phyloP scores from a whole-genome alignment of 768 basidiomycete genomes.

The Rhizopogon roseolus region DNA sequence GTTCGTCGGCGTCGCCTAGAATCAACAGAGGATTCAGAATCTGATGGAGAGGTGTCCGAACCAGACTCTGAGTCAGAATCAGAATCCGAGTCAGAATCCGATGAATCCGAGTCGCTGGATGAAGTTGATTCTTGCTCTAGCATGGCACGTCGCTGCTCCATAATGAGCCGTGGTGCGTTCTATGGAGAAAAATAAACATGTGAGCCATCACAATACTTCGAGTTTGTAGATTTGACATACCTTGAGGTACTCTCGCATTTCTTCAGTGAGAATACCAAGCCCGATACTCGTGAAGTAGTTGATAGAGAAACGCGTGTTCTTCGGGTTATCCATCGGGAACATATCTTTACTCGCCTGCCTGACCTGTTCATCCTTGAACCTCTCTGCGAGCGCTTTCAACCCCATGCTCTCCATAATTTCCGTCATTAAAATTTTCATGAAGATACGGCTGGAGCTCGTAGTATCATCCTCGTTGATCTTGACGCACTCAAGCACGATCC shows the following conservation, averaged over 20 bases:
- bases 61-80: constrained; percentile 36
- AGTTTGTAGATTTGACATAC: constrained; percentile 35
- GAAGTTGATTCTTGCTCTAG: constrained; percentile 61
- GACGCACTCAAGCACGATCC: constrained; percentile 79
- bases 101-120: constrained; percentile 39
- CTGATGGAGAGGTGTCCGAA: constrained; percentile 34
- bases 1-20: constrained; percentile 25
- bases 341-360: constrained; percentile 68
- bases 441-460: constrained; percentile 93
- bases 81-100: constrained; percentile 29
- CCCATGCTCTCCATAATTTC: constrained; percentile 97
- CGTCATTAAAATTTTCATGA: constrained; percentile 93
- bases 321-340: constrained; percentile 96
- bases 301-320: constrained; percentile 94
- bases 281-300: constrained; percentile 98
- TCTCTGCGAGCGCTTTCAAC: constrained; percentile 75
- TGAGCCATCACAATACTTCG: constrained; percentile 3
- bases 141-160: constrained; percentile 91
- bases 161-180: constrained; percentile 90
- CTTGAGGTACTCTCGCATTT: constrained; percentile 95
- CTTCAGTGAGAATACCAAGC: constrained; percentile 85
- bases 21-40: constrained; percentile 33
- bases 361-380: constrained; percentile 87
- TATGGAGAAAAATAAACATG: constrained; percentile 22
- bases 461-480: constrained; percentile 98